Evolutionary conservation across 805 yeast species (phyloP).

Genomic region (Zygoascus flipseniorum): DNA sequence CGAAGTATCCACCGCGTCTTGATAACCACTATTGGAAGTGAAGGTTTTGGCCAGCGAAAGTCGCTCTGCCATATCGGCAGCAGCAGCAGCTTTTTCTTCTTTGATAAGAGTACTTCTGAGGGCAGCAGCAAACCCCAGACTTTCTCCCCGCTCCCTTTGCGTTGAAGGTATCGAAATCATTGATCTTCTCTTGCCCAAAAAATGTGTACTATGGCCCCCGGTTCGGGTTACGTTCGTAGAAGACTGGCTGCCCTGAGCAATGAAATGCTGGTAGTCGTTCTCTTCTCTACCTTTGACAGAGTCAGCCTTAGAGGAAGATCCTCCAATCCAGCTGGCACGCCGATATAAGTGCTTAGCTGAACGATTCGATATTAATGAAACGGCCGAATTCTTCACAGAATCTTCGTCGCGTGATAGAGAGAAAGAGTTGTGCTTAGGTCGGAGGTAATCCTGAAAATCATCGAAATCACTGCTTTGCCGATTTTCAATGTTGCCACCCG

Average conservation of each 20-base stretch:
- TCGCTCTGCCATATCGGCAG: neutral
- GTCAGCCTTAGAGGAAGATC: neutral
- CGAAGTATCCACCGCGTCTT: neutral
- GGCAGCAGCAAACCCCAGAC: constrained; percentile 22
- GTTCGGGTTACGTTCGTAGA: neutral
- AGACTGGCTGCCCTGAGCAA: constrained; percentile 1
- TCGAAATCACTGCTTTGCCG: neutral
- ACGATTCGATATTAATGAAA: neutral
- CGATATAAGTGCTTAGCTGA: constrained; percentile 3
- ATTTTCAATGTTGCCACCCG: neutral
- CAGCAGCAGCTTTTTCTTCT: constrained; percentile 14
- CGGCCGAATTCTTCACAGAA: neutral
- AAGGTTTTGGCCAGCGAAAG: neutral
- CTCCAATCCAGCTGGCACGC: constrained; percentile 15
- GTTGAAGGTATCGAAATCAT: neutral
- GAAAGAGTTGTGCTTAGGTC: neutral
- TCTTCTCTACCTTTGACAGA: constrained; percentile 13
- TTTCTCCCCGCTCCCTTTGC: constrained; percentile 4
- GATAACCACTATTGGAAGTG: neutral
- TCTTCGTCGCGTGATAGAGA: neutral
- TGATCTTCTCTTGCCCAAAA: neutral
- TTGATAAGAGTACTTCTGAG: constrained; percentile 19
- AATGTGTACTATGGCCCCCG: neutral
- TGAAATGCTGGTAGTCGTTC: constrained; percentile 14
- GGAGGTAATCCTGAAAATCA: neutral